phyloP scores from a whole-genome alignment of 495 filamentous ascomycete genomes.

The Pyrenopolyporus hunteri region DNA sequence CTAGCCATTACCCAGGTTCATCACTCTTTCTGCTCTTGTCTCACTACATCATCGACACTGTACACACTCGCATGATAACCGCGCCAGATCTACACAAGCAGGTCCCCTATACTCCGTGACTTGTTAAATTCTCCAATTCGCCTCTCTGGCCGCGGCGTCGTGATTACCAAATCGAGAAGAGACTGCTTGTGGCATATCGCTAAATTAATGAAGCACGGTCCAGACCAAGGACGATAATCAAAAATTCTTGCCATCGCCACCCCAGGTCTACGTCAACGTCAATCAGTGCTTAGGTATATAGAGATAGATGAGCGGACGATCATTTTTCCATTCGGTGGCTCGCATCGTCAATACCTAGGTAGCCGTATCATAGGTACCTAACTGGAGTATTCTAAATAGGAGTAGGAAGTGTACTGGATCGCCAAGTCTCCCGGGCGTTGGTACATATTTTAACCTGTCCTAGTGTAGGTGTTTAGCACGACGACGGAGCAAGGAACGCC shows the following conservation, averaged over 20 bases:
- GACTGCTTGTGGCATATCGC: background rate
- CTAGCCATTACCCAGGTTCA: background rate
- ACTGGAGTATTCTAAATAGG: background rate
- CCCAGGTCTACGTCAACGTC: background rate
- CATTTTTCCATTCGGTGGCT: slow-evolving; percentile 16
- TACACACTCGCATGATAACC: slow-evolving; percentile 15
- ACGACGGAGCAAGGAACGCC: too few relatives aligned
- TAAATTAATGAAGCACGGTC: slow-evolving; percentile 23
- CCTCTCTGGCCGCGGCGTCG: background rate
- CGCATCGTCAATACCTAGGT: slow-evolving; percentile 19
- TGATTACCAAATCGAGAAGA: background rate
- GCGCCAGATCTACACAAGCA: slow-evolving; percentile 9
- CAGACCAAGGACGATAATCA: slow-evolving; percentile 14
- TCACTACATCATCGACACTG: background rate
- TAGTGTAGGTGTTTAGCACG: too few relatives aligned
- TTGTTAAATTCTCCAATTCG: background rate
- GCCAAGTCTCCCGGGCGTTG: too few relatives aligned
- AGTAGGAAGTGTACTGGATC: background rate
- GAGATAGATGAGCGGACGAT: slow-evolving; percentile 10
- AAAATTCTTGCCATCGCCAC: slow-evolving; percentile 25
- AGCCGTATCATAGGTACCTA: background rate
- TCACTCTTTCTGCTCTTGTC: too few relatives aligned
- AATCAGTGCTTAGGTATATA: background rate
- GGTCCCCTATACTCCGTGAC: background rate
- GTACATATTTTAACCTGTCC: too few relatives aligned